phyloP scores from a whole-genome alignment of 2,329 filamentous ascomycete genomes.

The Malbranchea zuffiana region DNA sequence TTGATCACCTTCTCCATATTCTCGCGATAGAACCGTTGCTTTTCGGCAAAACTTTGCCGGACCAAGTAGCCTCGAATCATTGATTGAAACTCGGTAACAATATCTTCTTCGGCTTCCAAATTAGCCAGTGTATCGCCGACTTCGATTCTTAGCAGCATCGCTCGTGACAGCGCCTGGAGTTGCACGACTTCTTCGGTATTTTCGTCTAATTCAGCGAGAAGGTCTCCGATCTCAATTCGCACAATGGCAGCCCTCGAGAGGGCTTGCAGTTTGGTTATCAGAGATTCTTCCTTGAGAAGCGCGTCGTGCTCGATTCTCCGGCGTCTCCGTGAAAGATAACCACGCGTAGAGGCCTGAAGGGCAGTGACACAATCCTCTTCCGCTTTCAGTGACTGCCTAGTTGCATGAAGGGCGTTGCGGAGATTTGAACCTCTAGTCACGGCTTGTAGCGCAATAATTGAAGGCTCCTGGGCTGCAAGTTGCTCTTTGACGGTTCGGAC shows the following conservation, averaged over 20 bases:
- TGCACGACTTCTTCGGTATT: conserved; percentile 56
- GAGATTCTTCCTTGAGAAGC: conserved; percentile 23
- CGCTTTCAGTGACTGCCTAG: conserved; percentile 32
- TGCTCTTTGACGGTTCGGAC: conserved; percentile 21
- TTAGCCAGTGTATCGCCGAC: conserved; percentile 64
- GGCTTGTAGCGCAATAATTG: conserved; percentile 26
- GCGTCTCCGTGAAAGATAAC: conserved; percentile 26
- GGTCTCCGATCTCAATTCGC: conserved; percentile 32
- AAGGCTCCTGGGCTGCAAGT: conserved; percentile 22
- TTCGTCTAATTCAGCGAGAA: conserved; percentile 60
- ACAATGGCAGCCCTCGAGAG: conserved; percentile 32
- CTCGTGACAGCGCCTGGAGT: conserved; percentile 66
- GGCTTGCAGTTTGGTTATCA: conserved; percentile 30
- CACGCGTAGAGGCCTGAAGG: conserved; percentile 44
- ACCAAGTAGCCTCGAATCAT: conserved; percentile 62
- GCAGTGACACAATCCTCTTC: conserved; percentile 36
- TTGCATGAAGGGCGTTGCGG: conserved; percentile 23
- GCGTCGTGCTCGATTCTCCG: conserved; percentile 22
- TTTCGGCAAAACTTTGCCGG: conserved; percentile 65
- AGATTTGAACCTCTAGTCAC: conserved; percentile 23
- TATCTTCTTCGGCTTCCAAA: conserved; percentile 73
- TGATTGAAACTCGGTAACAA: conserved; percentile 63
- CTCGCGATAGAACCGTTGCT: conserved; percentile 77
- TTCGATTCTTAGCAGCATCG: conserved; percentile 63
- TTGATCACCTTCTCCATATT: conserved; percentile 99